Percentiles rank a stretch among this genome's conserved stretches.
Evolutionary conservation across 345 rosid species (phyloP).

Genomic region (Boechera divaricarpa): DNA sequence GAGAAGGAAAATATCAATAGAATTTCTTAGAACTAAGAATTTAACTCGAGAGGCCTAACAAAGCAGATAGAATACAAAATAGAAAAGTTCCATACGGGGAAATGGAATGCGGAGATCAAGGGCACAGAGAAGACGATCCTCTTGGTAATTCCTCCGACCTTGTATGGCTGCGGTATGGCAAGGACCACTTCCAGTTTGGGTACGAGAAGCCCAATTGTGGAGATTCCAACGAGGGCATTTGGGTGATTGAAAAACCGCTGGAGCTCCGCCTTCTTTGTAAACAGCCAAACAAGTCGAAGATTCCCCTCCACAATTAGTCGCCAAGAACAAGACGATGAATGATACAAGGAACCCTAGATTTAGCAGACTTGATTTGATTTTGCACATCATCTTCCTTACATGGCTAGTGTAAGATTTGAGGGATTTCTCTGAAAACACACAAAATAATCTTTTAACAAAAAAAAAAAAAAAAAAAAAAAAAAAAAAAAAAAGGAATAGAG

Average conservation of each 20-base stretch:
- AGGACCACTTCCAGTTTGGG: conserved; percentile 45
- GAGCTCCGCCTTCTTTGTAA: conserved; percentile 90
- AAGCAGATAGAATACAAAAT: background rate
- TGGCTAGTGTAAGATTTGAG: background rate
- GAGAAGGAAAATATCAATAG: too few relatives aligned
- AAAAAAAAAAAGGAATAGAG: too few relatives aligned
- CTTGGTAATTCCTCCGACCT: conserved; percentile 77
- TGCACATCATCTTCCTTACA: conserved; percentile 29
- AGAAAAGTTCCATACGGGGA: conserved; percentile 52
- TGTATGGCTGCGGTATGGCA: conserved; percentile 75
- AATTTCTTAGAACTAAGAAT: background rate
- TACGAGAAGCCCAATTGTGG: conserved; percentile 47
- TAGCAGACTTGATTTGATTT: conserved; percentile 12
- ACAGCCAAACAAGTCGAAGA: conserved; percentile 82
- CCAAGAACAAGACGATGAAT: conserved; percentile 3
- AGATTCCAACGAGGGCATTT: conserved; percentile 93
- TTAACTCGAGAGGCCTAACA: background rate
- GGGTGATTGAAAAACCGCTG: conserved; percentile 82
- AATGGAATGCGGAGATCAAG: conserved; percentile 83
- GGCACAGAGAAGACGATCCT: conserved; percentile 82
- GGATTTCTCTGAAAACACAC: background rate
- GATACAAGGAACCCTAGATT: background rate
- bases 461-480: too few relatives aligned
- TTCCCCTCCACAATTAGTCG: conserved; percentile 50
- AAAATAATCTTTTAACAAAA: background rate